These are phyloP conservation scores for Heliophila coronopifolia DNA, from an alignment of 441 rosid species.

Conservation along the genomic window DNA sequence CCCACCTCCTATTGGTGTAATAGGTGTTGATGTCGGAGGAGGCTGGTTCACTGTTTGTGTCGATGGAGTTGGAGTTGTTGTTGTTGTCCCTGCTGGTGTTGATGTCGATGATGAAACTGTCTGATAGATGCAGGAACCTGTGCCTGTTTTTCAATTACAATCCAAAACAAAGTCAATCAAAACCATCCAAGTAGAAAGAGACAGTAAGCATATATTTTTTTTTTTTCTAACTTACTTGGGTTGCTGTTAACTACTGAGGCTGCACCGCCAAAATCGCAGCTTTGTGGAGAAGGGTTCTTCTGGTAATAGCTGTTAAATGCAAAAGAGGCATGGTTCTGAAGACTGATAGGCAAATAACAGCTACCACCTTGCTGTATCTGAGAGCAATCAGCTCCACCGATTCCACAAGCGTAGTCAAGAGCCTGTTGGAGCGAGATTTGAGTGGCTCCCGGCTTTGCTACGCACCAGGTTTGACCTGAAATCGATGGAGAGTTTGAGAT, in stretches of 20 bases:
- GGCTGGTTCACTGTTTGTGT: conserved; percentile 34
- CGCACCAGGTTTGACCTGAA: conserved; percentile 87
- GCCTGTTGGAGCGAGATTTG: conserved; percentile 57
- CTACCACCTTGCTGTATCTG: conserved; percentile 75
- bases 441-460: conserved; percentile 54
- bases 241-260: conserved; percentile 52
- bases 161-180: background rate
- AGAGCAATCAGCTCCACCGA: conserved; percentile 85
- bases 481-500: conserved; percentile 50
- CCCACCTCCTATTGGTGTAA: conserved; percentile 37
- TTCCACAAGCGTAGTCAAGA: conserved; percentile 91
- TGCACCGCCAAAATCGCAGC: conserved; percentile 88
- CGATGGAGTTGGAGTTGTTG: conserved; percentile 34
- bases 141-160: conserved; percentile 41
- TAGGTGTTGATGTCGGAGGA: conserved; percentile 34
- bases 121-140: conserved; percentile 71
- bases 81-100: conserved; percentile 27
- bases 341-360: conserved; percentile 62
- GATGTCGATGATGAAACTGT: conserved; percentile 47
- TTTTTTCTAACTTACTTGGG: conserved; percentile 56
- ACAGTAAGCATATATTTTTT: background rate
- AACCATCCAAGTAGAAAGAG: background rate
- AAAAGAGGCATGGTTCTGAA: conserved; percentile 80
- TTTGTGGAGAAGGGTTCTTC: conserved; percentile 64
- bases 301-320: conserved; percentile 95